Percentiles rank a stretch among this genome's conserved stretches.
Evolutionary conservation across 768 basidiomycete genomes (phyloP).

Genomic region (Solioccasus polychromus): DNA sequence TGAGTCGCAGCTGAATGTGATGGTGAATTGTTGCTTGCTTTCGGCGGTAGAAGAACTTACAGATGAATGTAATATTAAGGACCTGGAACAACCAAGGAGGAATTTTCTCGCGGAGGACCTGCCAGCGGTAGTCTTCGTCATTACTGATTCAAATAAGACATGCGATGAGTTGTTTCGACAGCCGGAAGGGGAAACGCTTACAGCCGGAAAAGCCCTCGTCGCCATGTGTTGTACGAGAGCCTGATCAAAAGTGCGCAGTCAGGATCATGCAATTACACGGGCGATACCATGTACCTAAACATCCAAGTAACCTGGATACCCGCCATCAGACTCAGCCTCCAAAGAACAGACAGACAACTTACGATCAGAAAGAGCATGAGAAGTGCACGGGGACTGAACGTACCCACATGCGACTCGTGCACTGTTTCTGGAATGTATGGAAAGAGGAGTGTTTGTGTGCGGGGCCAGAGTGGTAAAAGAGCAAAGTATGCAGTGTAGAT

Average conservation of each 20-base stretch:
- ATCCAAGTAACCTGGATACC: conserved; percentile 50
- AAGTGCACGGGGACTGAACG: conserved; percentile 67
- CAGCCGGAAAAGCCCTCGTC: conserved; percentile 78
- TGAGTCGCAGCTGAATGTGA: conserved; percentile 57
- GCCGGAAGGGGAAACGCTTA: conserved; percentile 33
- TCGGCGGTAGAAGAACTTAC: conserved; percentile 33
- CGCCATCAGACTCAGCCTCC: background rate
- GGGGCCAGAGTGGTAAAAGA: conserved; percentile 61
- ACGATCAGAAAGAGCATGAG: conserved; percentile 73
- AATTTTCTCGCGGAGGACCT: conserved; percentile 60
- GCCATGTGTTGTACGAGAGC: conserved; percentile 77
- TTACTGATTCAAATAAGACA: conserved; percentile 39
- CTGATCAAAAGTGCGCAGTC: conserved; percentile 35
- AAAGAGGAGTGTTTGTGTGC: conserved; percentile 35
- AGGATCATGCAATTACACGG: conserved; percentile 9
- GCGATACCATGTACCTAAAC: conserved; percentile 41
- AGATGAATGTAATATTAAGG: conserved; percentile 64
- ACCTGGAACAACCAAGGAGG: conserved; percentile 56
- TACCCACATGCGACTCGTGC: conserved; percentile 30
- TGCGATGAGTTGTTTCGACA: background rate
- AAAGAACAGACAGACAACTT: conserved; percentile 17
- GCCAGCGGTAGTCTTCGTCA: conserved; percentile 95
- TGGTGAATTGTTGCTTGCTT: conserved; percentile 1
- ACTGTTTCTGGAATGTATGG: conserved; percentile 57
- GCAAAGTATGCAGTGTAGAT: conserved; percentile 84